phyloP scores from a whole-genome alignment of 805 yeast species.

The Metschnikowia gruessii region DNA sequence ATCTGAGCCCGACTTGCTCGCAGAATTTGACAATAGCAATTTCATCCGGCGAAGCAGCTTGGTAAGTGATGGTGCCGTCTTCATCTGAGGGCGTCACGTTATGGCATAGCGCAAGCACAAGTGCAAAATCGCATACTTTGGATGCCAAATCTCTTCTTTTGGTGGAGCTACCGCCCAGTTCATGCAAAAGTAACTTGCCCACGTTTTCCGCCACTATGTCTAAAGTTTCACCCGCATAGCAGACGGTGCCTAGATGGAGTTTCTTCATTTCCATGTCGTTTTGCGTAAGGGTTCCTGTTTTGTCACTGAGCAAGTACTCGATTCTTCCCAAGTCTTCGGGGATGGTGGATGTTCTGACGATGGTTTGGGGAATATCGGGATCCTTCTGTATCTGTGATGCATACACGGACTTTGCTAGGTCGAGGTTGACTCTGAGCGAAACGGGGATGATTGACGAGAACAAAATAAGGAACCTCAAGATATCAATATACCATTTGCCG shows the following conservation, averaged over 20 bases:
- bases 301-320: conserved; percentile 87
- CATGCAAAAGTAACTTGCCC: conserved; percentile 18
- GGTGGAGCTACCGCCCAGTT: conserved; percentile 19
- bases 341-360: conserved; percentile 95
- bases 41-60: conserved; percentile 99
- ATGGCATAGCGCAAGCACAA: conserved; percentile 91
- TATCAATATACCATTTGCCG: conserved; percentile 80
- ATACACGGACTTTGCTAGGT: conserved; percentile 92
- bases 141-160: conserved; percentile 66
- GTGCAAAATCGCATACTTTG: conserved; percentile 75
- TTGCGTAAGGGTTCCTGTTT: conserved; percentile 96
- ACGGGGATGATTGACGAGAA: conserved; percentile 97
- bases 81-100: conserved; percentile 89
- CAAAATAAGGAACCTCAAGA: conserved; percentile 84
- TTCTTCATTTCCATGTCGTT: conserved; percentile 97
- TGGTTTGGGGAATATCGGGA: conserved; percentile 70
- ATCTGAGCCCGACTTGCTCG: conserved; percentile 76
- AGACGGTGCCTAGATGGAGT: conserved; percentile 86
- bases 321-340: conserved; percentile 98
- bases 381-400: conserved; percentile 95
- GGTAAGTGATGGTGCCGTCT: conserved; percentile 55
- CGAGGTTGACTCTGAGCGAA: conserved; percentile 88
- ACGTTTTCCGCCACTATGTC: conserved; percentile 81
- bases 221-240: conserved; percentile 89
- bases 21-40: conserved; percentile 94